Base-by-base conservation (phyloP, 805 yeast species). In the Candida broadrunensis region DNA sequence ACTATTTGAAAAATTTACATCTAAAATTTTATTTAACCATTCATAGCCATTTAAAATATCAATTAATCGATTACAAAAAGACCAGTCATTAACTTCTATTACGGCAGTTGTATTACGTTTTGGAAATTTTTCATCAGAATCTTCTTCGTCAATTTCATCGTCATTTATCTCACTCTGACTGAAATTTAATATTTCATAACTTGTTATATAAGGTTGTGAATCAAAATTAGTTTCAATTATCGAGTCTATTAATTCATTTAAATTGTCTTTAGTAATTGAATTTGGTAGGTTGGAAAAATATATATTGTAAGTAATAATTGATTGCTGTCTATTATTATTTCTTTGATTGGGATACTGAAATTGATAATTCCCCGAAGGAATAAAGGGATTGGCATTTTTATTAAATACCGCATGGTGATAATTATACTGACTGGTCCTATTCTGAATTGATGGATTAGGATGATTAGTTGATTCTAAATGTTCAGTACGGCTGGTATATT, bases 31-130 rank as follows among this genome's bases (percentile, higher is more conserved):
- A 4, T 42, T 46, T 15, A 42, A 18, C 62, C 63, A 61, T 38
- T 55, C 56, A 42, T 49, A 56, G 2, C 63, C 63, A 37, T 60
- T 49, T 37, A 60, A 44, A 2, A 33, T 39, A 3, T 49, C 53
- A 6, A 51, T 32, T 13, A 55, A 40, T 11, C 33, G 18, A 11
- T 12, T 24, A 21, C 41, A 38, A 14, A 21, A 27, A 12, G 33
- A 23, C 20, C 33, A 38, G 12, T 38, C 36, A 21, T 32, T n/a
- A 5, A 38, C 25, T 38, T 33, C 18, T 20, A 38, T 20, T 5
- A 38, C 15, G 3, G 41, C 41, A 13, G 33, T 12, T 4, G 32
- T 29, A 13, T 9, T 25, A 25, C 16, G 30, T 7, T 14, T 14
- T n/a, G n/a, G 14, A 14, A 15, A 11, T 15, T 31, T 25, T 16